Evolutionary conservation across 495 filamentous ascomycete species (phyloP), one percentile per base, ranked within the genome.

Genomic region (Friedmanniomyces endolithicus): DNA sequence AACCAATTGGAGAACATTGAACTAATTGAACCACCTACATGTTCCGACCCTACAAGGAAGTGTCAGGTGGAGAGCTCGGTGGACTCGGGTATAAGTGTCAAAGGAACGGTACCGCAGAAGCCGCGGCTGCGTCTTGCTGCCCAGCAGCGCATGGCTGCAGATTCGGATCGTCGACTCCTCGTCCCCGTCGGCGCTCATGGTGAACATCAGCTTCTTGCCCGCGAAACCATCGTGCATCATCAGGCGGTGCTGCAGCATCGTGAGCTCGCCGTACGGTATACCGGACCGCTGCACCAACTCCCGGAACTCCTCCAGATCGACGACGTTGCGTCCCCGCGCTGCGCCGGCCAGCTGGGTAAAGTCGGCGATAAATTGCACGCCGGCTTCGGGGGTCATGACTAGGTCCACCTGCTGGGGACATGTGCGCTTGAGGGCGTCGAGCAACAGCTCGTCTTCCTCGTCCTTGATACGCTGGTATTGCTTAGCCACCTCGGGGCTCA

Each of bases 121-220:
- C 7, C 40, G 25, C 9, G 49, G 48, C n/a, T 19, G 11, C 12
- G 17, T 19, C 23, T 50, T 45, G 29, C 17, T 34, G 0, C 27
- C 48, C 24, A 54, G 6, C 23, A 53, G 23, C 24, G 49, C 55
- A 20, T 61, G 59, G 25, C 22, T 53, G 47, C 58, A 43, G 50
- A 61, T 55, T 0, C 31, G 41, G 19, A 61, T 34, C 3, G 59
- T 57, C 6, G 59, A 48, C 29, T 48, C 49, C 23, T 24, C 19
- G n/a, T 40, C 20, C 8, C 59, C 59, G n/a, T n/a, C 35, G 2
- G 24, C 24, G 11, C 45, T 52, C 25, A 52, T n/a, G n/a, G 59
- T 35, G 55, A 44, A 51, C 44, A 61, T 16, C 34, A 61, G 35
- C 11, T 25, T 34, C 50, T 47, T 53, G 8, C 54, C 59, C 24